Evolutionary conservation across 257 asterid species (phyloP).

Genomic region (Jacaranda copaia): DNA sequence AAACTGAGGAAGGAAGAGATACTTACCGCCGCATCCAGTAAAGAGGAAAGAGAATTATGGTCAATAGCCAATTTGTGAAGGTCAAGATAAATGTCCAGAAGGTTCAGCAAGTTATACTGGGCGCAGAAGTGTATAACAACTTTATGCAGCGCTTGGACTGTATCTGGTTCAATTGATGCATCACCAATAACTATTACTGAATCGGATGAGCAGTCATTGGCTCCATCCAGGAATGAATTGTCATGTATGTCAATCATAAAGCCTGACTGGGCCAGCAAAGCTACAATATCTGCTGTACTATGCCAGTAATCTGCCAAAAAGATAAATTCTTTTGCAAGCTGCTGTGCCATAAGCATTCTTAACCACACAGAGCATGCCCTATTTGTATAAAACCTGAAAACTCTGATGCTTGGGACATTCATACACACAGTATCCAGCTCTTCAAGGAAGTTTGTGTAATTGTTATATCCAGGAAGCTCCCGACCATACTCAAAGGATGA

Average conservation of each 20-base stretch:
- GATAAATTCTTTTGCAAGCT: constrained; percentile 77
- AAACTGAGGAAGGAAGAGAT: constrained; percentile 31
- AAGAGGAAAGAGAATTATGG: constrained; percentile 62
- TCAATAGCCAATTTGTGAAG: constrained; percentile 81
- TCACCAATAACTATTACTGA: constrained; percentile 58
- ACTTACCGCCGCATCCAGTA: constrained; percentile 87
- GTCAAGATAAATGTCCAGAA: constrained; percentile 92
- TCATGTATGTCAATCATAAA: constrained; percentile 55
- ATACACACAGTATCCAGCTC: constrained; percentile 77
- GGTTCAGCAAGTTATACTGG: constrained; percentile 81
- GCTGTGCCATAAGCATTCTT: constrained; percentile 79
- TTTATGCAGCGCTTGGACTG: constrained; percentile 78
- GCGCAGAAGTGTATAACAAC: constrained; percentile 75
- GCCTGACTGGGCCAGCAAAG: constrained; percentile 87
- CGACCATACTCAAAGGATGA: constrained; percentile 56
- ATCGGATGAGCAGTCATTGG: constrained; percentile 60
- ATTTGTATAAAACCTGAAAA: constrained; percentile 68
- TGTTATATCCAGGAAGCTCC: constrained; percentile 55
- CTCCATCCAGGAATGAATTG: constrained; percentile 51
- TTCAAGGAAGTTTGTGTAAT: constrained; percentile 65
- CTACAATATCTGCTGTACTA: constrained; percentile 66
- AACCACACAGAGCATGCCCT: constrained; percentile 71
- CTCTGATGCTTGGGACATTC: constrained; percentile 72
- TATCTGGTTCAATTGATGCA: constrained; percentile 58
- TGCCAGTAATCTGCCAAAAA: constrained; percentile 86